Percentiles rank a stretch among this genome's conserved stretches.
Conservation (phyloP, 2,329 filamentous ascomycete genomes). For the Achaetomium macrosporum region DNA sequence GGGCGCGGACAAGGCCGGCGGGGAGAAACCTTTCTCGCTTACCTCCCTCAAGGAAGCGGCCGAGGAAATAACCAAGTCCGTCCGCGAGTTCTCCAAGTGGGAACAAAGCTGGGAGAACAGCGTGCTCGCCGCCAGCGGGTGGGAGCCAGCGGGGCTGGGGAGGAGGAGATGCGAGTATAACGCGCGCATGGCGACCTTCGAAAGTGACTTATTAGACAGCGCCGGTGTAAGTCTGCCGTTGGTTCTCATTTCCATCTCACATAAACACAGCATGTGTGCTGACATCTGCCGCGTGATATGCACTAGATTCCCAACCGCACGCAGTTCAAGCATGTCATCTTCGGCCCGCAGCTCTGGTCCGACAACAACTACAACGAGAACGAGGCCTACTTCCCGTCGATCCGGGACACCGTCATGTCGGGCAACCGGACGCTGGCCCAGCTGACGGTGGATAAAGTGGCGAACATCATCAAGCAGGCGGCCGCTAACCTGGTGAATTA, state of each 20-base stretch:
- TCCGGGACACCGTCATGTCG: slow-evolving; percentile 70
- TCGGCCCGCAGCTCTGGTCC: slow-evolving; percentile 75
- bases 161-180: slow-evolving; percentile 71
- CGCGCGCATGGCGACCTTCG: slow-evolving; percentile 70
- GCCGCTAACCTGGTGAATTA: slow-evolving; percentile 30
- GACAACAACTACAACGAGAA: slow-evolving; percentile 43
- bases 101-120: slow-evolving; percentile 69
- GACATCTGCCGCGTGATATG: not conserved
- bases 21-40: slow-evolving; percentile 41
- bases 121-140: slow-evolving; percentile 65
- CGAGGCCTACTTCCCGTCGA: slow-evolving; percentile 70
- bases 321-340: slow-evolving; percentile 91
- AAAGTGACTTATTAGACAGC: slow-evolving; percentile 75
- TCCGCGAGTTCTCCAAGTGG: slow-evolving; percentile 66
- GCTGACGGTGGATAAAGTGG: slow-evolving; percentile 64
- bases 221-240: slow-evolving; percentile 61
- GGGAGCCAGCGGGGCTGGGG: slow-evolving; percentile 65
- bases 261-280: not conserved
- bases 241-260: not conserved
- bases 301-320: slow-evolving; percentile 71
- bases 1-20: slow-evolving; percentile 35
- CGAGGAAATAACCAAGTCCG: slow-evolving; percentile 51
- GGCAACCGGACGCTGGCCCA: slow-evolving; percentile 66
- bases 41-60: slow-evolving; percentile 59
- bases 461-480: slow-evolving; percentile 59